These are phyloP conservation scores for Polytrichum commune DNA, from an alignment of 225 moss, liverwort and hornwort genomes.

Conservation along the genomic window DNA sequence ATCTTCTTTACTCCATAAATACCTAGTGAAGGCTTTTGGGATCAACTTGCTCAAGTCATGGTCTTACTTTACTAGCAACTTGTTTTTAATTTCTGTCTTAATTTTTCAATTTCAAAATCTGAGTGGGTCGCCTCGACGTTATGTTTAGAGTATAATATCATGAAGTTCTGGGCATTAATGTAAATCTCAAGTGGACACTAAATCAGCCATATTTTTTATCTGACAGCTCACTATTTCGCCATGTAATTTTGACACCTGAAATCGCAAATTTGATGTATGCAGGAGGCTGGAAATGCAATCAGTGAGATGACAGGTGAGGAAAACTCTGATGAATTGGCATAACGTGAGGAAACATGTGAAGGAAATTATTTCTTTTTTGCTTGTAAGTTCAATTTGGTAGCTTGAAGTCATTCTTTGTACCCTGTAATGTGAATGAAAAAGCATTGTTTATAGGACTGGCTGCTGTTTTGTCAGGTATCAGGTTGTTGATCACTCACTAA, in stretches of 20 bases:
- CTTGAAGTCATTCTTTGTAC: neutral
- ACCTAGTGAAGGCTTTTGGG: too few species aligned
- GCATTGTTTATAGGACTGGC: neutral
- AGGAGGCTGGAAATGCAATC: slow-evolving; percentile 98
- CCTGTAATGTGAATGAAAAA: neutral
- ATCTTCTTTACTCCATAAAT: too few species aligned
- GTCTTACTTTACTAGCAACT: too few species aligned
- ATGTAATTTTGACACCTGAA: slow-evolving; percentile 11
- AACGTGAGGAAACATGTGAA: slow-evolving; percentile 3
- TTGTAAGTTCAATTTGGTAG: too few species aligned
- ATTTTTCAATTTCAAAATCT: neutral
- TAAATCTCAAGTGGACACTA: too few species aligned
- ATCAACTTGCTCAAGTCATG: too few species aligned
- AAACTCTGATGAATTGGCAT: slow-evolving; percentile 5
- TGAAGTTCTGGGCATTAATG: neutral
- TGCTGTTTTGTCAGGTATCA: neutral
- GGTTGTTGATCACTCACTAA: neutral
- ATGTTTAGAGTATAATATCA: slow-evolving; percentile 1
- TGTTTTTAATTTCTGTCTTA: neutral
- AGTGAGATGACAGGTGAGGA: slow-evolving; percentile 92
- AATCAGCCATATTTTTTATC: slow-evolving; percentile 3
- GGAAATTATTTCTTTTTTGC: too few species aligned
- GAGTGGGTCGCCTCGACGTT: neutral
- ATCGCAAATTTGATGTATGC: slow-evolving; percentile 23
- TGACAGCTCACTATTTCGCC: slow-evolving; percentile 13